Conservation (phyloP, 768 basidiomycete genomes). For the Tylopilus sp. region DNA sequence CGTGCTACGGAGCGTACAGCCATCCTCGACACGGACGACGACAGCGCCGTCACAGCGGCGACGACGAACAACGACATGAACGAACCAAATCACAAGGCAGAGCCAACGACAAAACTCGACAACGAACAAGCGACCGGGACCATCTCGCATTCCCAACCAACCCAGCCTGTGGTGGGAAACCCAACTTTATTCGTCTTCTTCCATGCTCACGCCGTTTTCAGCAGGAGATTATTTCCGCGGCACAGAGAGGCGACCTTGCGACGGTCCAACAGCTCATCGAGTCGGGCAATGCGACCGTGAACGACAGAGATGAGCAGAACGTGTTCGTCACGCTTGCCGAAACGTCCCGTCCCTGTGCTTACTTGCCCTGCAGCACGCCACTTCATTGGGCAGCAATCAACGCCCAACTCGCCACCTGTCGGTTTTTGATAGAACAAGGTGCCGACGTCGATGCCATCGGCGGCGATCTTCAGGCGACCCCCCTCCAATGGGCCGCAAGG, state of each 20-base stretch:
- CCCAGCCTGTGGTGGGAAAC: slow-evolving; percentile 23
- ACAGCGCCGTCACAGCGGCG: slow-evolving; percentile 12
- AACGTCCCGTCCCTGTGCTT: not conserved
- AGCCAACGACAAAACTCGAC: slow-evolving; percentile 28
- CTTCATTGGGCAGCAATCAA: slow-evolving; percentile 99
- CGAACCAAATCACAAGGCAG: slow-evolving; percentile 26
- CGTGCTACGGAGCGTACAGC: slow-evolving; percentile 2
- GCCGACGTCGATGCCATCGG: slow-evolving; percentile 94
- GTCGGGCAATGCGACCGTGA: slow-evolving; percentile 65
- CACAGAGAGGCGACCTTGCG: slow-evolving; percentile 80
- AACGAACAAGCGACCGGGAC: slow-evolving; percentile 28
- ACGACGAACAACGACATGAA: slow-evolving; percentile 29
- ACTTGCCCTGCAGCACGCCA: slow-evolving; percentile 49
- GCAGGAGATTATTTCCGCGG: slow-evolving; percentile 75
- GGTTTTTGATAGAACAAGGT: slow-evolving; percentile 84
- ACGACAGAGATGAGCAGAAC: slow-evolving; percentile 84
- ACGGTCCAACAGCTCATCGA: slow-evolving; percentile 64
- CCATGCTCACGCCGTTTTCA: not conserved
- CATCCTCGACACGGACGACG: not conserved
- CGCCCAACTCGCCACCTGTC: slow-evolving; percentile 85
- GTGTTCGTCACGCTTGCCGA: slow-evolving; percentile 39
- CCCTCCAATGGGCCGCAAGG: slow-evolving; percentile 97
- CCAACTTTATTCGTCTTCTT: not conserved
- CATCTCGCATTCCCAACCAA: slow-evolving; percentile 21
- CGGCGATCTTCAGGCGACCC: slow-evolving; percentile 91